Base-by-base conservation (phyloP, 164 flowering plant species). In the Sedum album region DNA sequence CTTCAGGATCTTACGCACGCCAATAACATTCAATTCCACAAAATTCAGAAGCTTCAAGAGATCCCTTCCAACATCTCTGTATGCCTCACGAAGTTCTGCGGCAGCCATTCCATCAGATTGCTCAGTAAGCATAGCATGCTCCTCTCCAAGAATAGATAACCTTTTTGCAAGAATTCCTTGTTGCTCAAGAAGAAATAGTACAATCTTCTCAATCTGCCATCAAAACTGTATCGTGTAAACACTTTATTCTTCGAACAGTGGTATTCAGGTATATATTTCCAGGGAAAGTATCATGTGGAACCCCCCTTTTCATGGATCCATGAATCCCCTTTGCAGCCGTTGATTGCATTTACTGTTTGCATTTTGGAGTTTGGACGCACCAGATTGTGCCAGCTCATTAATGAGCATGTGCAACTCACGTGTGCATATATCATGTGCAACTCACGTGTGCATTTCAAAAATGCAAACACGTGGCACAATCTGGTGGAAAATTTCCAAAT, bases 1-100 rank as follows among this genome's bases (percentile, higher is more conserved):
- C 78, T 87, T 87, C 70, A 87, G 77, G 66, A 87, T 87, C 82
- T 87, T 87, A 36, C 91, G 79, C 71, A 87, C 68, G 60, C 89
- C 91, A 75, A 80, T 79, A 51, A 89, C 91, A 76, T 87, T 87
- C n/a, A 85, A 76, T 73, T 87, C 91, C 68, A 87, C 79, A 71
- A 85, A 87, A 74, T 41, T 73, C 14, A 87, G 81, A 71, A 87
- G 86, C 80, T 73, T 80, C 57, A 85, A 67, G 57, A 87, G 88
- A 74, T 87, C 84, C 61, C 53, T 79, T 51, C 86, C 91, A 33
- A 77, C 85, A 26, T 53, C 82, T 75, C 84, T 83, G 67, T 87
- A 87, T 8, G 79, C 85, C 71, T 87, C 87, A 69, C 80, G 80
- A 18, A 87, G 74, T 55, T 80, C 81, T 72, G 74, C 65, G 67